Percentiles rank a stretch among this genome's conserved stretches.
Evolutionary conservation across 495 filamentous ascomycete genomes (phyloP).

Genomic region (Letharia lupina): DNA sequence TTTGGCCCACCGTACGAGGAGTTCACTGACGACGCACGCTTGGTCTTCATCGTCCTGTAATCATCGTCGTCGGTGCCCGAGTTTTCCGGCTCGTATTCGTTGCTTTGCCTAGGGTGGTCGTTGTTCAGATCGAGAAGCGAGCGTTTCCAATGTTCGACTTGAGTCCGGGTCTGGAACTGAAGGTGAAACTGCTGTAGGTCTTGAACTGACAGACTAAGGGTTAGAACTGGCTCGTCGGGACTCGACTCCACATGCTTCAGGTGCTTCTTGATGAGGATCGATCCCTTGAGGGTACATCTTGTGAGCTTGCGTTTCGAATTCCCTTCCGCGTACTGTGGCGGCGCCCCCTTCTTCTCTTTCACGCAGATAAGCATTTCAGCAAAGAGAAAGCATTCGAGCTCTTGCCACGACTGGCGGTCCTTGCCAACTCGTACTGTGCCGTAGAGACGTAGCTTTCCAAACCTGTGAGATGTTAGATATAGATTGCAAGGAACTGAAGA

Average conservation of each 20-base stretch:
- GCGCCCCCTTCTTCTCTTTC: conserved; percentile 78
- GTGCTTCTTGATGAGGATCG: conserved; percentile 97
- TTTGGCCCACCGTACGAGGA: conserved; percentile 81
- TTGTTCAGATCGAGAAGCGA: conserved; percentile 73
- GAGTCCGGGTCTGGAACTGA: conserved; percentile 73
- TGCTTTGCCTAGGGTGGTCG: conserved; percentile 48
- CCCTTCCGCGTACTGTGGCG: conserved; percentile 49
- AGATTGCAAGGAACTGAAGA: neutral
- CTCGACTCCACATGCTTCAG: conserved; percentile 77
- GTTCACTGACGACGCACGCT: conserved; percentile 77
- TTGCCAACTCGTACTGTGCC: conserved; percentile 92
- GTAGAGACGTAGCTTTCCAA: conserved; percentile 87
- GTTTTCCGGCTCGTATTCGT: conserved; percentile 70
- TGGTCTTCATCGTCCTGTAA: conserved; percentile 59
- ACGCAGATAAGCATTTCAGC: conserved; percentile 99
- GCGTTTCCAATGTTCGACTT: conserved; percentile 87
- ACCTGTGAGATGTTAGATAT: conserved; percentile 43
- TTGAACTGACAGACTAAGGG: conserved; percentile 81
- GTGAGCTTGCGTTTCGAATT: conserved; percentile 52
- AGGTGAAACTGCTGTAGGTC: conserved; percentile 97
- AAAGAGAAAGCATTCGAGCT: conserved; percentile 94
- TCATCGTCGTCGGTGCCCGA: conserved; percentile 89
- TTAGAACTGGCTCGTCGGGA: conserved; percentile 73
- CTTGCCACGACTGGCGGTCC: conserved; percentile 95
- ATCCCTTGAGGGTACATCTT: conserved; percentile 88